phyloP scores from a whole-genome alignment of 2,329 filamentous ascomycete species.

The Hypocrella siamensis region DNA sequence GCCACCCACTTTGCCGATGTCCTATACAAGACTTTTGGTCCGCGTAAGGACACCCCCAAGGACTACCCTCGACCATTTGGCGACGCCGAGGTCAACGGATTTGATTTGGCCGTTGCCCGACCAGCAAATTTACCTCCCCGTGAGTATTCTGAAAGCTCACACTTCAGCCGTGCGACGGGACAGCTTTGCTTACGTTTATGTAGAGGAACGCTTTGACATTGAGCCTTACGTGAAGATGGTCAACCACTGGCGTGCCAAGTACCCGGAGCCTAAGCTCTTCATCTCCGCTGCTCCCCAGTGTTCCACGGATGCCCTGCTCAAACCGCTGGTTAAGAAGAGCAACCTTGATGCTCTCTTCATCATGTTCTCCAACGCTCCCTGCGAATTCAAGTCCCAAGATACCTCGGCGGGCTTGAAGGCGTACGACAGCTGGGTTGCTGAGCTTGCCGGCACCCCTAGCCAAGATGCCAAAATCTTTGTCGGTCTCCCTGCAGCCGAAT shows the following conservation, averaged over 20 bases:
- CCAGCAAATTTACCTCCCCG: too few species aligned
- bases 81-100: constrained; percentile 20
- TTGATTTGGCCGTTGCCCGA: constrained; percentile 25
- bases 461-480: constrained; percentile 27
- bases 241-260: constrained; percentile 16
- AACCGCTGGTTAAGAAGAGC: constrained; percentile 21
- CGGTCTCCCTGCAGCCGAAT: constrained; percentile 21
- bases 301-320: constrained; percentile 17
- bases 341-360: constrained; percentile 27
- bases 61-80: constrained; percentile 26
- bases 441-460: constrained; percentile 19
- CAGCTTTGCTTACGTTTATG: too few species aligned
- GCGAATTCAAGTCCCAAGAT: constrained; percentile 17
- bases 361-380: constrained; percentile 34
- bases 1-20: constrained; percentile 22
- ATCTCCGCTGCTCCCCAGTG: constrained; percentile 32
- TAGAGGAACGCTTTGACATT: constrained; percentile 17
- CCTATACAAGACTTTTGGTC: constrained; percentile 22
- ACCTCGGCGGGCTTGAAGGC: constrained; percentile 20
- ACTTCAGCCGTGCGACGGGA: too few species aligned
- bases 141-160: too few species aligned
- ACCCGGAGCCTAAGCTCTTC: constrained; percentile 14
- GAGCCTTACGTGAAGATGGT: constrained; percentile 22
- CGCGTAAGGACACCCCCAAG: constrained; percentile 13
- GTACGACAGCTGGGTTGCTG: constrained; percentile 24